Evolutionary conservation across 208 protist genomes (phyloP).

Genomic region (Phytomonas francai): DNA sequence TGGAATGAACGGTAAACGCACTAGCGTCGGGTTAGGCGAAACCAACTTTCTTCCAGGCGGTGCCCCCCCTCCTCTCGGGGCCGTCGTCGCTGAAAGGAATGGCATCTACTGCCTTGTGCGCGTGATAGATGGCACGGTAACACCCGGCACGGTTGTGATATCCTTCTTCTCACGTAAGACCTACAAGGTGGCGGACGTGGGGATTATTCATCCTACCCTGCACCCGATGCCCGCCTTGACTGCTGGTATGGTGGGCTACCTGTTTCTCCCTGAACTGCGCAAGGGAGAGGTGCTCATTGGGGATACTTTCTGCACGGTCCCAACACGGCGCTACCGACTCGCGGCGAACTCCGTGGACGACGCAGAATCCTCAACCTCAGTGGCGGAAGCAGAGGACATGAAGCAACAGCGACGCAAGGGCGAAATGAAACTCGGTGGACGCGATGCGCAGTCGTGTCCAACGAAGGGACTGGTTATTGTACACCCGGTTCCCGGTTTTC

Average conservation of each 20-base stretch:
- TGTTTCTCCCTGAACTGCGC: slow-evolving; percentile 76
- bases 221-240: slow-evolving; percentile 66
- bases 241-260: slow-evolving; percentile 95
- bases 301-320: slow-evolving; percentile 89
- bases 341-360: background rate
- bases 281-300: slow-evolving; percentile 90
- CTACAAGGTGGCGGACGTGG: slow-evolving; percentile 90
- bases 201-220: slow-evolving; percentile 92
- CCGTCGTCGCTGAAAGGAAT: background rate
- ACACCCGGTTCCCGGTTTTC: slow-evolving; percentile 54
- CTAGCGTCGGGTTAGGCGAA: background rate
- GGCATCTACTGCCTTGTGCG: slow-evolving; percentile 80
- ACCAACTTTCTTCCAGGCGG: background rate
- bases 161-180: slow-evolving; percentile 49
- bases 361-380: background rate
- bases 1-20: slow-evolving; percentile 54
- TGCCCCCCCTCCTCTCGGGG: slow-evolving; percentile 1
- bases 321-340: slow-evolving; percentile 44
- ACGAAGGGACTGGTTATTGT: slow-evolving; percentile 9
- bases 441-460: background rate
- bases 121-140: slow-evolving; percentile 88
- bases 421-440: background rate
- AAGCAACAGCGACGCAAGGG: background rate
- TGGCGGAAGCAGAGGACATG: background rate
- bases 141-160: slow-evolving; percentile 49